Conservation (phyloP, 2,329 filamentous ascomycete species). For the Biscogniauxia sp. region DNA sequence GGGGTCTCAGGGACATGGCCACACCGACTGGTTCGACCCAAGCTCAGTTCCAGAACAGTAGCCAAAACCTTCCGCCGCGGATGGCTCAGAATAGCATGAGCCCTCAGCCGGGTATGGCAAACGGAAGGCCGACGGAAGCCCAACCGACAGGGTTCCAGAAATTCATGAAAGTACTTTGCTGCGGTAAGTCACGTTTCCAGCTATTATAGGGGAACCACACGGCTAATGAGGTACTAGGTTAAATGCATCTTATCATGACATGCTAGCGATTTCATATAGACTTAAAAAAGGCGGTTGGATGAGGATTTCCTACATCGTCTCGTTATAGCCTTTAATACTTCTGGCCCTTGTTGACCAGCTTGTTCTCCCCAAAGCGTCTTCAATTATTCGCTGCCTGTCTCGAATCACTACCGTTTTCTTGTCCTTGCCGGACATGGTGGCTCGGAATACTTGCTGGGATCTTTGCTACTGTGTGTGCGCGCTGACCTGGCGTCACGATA, state of each 20-base stretch:
- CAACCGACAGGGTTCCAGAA: slow-evolving; percentile 86
- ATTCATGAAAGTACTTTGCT: slow-evolving; percentile 89
- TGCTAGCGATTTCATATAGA: slow-evolving; percentile 32
- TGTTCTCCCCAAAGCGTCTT: slow-evolving; percentile 17
- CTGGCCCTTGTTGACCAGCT: slow-evolving; percentile 15
- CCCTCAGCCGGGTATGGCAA: slow-evolving; percentile 53
- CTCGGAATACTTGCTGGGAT: slow-evolving; percentile 2
- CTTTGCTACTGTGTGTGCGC: neutral
- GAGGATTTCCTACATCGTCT: slow-evolving; percentile 22
- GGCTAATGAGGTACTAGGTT: slow-evolving; percentile 20
- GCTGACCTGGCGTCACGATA: slow-evolving; percentile 4
- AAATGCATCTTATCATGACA: slow-evolving; percentile 23
- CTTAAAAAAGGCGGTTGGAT: slow-evolving; percentile 30
- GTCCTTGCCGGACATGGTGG: slow-evolving; percentile 3
- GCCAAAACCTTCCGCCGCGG: slow-evolving; percentile 74
- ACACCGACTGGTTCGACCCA: slow-evolving; percentile 89
- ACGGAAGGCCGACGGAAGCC: slow-evolving; percentile 60
- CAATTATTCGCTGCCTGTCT: slow-evolving; percentile 17
- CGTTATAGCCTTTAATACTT: slow-evolving; percentile 31
- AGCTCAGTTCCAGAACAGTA: slow-evolving; percentile 95
- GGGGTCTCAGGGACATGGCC: slow-evolving; percentile 71
- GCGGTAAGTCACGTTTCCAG: slow-evolving; percentile 56
- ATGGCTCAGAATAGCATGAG: slow-evolving; percentile 60
- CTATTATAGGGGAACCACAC: neutral
- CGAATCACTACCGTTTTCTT: slow-evolving; percentile 12